phyloP scores from a whole-genome alignment of 106 monocot genomes.

The Acorus calamus region DNA sequence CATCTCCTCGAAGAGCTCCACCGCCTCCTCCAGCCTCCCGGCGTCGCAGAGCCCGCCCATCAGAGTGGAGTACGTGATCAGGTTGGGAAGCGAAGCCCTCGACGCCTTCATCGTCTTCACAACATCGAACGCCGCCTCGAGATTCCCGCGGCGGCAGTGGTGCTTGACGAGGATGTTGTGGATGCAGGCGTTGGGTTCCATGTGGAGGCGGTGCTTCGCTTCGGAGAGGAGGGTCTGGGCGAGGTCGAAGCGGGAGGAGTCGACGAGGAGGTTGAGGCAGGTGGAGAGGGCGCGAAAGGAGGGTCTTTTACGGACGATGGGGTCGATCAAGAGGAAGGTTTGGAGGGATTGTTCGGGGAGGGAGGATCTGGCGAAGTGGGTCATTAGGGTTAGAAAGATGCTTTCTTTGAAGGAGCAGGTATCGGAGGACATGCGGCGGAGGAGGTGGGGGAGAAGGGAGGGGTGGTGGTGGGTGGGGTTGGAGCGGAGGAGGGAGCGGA shows the following conservation, averaged over 20 bases:
- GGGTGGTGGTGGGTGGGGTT: conserved; percentile 34
- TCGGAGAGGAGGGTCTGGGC: conserved; percentile 29
- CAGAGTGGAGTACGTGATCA: conserved; percentile 79
- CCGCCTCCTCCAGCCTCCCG: conserved; percentile 61
- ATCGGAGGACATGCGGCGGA: conserved; percentile 36
- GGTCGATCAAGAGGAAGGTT: conserved; percentile 37
- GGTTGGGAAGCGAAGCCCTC: conserved; percentile 27
- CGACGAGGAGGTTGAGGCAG: conserved; percentile 56
- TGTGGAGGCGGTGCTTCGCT: conserved; percentile 5
- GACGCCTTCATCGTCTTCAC: conserved; percentile 40
- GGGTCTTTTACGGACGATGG: conserved; percentile 45
- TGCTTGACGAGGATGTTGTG: conserved; percentile 73
- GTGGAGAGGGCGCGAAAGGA: conserved; percentile 58
- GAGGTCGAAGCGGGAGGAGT: conserved; percentile 37
- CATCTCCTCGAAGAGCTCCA: conserved; percentile 93
- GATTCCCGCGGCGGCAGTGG: conserved; percentile 24
- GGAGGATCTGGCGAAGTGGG: conserved; percentile 34
- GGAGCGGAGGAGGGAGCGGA: conserved; percentile 32
- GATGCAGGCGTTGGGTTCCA: conserved; percentile 47
- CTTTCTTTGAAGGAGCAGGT: conserved; percentile 64
- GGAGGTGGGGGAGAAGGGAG: conserved; percentile 38
- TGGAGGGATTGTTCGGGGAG: conserved; percentile 20
- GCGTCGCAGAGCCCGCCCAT: conserved; percentile 44
- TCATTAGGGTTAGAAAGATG: conserved; percentile 50
- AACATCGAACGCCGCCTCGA: conserved; percentile 36